Conservation (phyloP, 306 rosid species). For the Neltuma alba region DNA sequence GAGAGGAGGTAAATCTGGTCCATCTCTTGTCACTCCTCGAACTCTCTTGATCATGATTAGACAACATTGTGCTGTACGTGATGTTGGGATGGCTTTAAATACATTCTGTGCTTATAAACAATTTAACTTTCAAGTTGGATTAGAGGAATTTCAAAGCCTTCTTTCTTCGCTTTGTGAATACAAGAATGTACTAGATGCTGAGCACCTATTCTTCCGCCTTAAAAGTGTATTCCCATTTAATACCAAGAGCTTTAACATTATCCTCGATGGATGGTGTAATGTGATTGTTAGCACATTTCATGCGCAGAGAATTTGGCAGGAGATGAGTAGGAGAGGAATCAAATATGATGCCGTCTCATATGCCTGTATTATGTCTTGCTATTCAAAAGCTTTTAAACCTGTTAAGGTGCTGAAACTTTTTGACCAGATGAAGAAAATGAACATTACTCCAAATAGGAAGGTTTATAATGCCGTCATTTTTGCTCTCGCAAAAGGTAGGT, state of each 20-base stretch:
- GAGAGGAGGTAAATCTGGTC: constrained; percentile 50
- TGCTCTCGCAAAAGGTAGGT: constrained; percentile 73
- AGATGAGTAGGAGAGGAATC: constrained; percentile 71
- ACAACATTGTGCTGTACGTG: constrained; percentile 71
- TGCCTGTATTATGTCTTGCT: constrained; percentile 79
- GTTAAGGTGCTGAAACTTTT: constrained; percentile 66
- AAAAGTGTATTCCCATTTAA: constrained; percentile 58
- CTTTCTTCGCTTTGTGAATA: constrained; percentile 89
- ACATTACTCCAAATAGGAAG: constrained; percentile 68
- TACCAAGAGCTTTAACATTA: constrained; percentile 82
- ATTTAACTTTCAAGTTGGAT: constrained; percentile 58
- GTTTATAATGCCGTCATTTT: constrained; percentile 77
- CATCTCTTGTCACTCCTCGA: constrained; percentile 66
- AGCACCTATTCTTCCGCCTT: constrained; percentile 71
- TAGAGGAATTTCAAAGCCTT: constrained; percentile 79
- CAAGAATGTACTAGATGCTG: constrained; percentile 82
- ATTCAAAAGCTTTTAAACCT: constrained; percentile 69
- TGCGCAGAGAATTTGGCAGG: constrained; percentile 79
- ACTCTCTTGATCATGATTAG: constrained; percentile 87
- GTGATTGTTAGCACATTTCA: constrained; percentile 63
- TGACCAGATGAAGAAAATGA: constrained; percentile 61
- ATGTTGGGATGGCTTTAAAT: constrained; percentile 75
- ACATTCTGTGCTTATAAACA: constrained; percentile 69
- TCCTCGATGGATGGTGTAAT: constrained; percentile 90
- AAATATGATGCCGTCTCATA: constrained; percentile 73